phyloP scores from a whole-genome alignment of 352 stramenopile species.

The Phytophthora cactorum region DNA sequence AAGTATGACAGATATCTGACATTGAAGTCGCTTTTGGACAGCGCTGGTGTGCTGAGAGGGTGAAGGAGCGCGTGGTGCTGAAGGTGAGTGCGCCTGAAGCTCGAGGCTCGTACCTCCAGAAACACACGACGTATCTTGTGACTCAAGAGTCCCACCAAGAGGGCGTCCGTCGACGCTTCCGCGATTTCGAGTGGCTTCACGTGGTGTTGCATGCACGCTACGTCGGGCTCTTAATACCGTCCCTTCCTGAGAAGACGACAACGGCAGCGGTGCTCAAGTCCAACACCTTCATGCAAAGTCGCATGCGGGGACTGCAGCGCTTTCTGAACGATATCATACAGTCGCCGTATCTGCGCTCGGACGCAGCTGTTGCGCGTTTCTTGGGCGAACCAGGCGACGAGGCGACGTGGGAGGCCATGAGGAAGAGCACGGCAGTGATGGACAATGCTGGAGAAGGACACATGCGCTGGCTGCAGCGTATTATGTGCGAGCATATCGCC shows the following conservation, averaged over 20 bases:
- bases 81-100: constrained; percentile 63
- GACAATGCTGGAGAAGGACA: constrained; percentile 69
- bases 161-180: constrained; percentile 65
- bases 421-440: constrained; percentile 58
- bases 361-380: constrained; percentile 60
- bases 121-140: constrained; percentile 77
- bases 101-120: constrained; percentile 68
- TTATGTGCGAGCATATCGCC: constrained; percentile 43
- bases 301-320: constrained; percentile 60
- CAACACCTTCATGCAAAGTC: constrained; percentile 63
- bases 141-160: constrained; percentile 36
- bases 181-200: constrained; percentile 81
- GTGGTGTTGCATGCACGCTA: constrained; percentile 64
- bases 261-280: constrained; percentile 45
- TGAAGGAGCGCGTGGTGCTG: constrained; percentile 31
- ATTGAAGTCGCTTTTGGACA: constrained; percentile 9
- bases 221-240: constrained; percentile 68
- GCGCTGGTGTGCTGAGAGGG: constrained; percentile 24
- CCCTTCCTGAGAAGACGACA: constrained; percentile 71
- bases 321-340: constrained; percentile 65
- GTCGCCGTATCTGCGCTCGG: constrained; percentile 65
- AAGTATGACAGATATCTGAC: constrained; percentile 4
- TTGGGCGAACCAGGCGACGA: constrained; percentile 49
- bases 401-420: constrained; percentile 59
- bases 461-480: constrained; percentile 71